Percentiles rank a stretch among this genome's conserved stretches.
Conservation (phyloP, 2,329 filamentous ascomycete genomes). For the Colletotrichum endophyticum region DNA sequence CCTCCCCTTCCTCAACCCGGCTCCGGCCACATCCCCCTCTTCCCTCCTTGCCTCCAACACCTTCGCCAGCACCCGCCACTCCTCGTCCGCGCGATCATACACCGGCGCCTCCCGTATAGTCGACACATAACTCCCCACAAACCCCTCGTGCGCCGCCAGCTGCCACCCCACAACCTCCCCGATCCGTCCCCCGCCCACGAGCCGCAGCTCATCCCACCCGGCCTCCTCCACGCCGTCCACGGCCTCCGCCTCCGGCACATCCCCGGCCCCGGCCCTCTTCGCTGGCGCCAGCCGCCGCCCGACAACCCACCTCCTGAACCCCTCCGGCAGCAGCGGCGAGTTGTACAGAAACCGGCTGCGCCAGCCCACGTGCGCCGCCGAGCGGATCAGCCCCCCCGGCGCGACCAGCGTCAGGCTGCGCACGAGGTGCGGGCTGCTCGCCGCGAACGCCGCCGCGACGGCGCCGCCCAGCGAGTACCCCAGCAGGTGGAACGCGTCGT, state of each 20-base stretch:
- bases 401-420: conserved; percentile 70
- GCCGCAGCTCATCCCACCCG: conserved; percentile 52
- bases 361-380: conserved; percentile 60
- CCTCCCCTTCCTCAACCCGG: conserved; percentile 43
- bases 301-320: conserved; percentile 59
- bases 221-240: conserved; percentile 37
- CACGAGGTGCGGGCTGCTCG: conserved; percentile 69
- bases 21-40: conserved; percentile 30
- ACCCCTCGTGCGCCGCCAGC: conserved; percentile 68
- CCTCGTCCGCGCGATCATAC: conserved; percentile 61
- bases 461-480: conserved; percentile 85
- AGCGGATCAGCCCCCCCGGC: conserved; percentile 71
- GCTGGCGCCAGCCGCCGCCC: conserved; percentile 48
- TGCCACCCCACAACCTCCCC: conserved; percentile 74
- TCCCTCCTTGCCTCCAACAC: conserved; percentile 50
- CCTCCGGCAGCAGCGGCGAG: conserved; percentile 62
- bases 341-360: conserved; percentile 68
- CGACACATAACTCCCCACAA: conserved; percentile 73
- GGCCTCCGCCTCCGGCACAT: conserved; percentile 41
- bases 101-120: conserved; percentile 75
- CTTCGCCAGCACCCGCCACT: conserved; percentile 64
- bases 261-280: conserved; percentile 29
- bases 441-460: conserved; percentile 72
- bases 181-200: conserved; percentile 54
- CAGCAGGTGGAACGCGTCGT: conserved; percentile 69